Evolutionary conservation across 768 basidiomycete genomes (phyloP).

Genomic region (Suillus bovinus): DNA sequence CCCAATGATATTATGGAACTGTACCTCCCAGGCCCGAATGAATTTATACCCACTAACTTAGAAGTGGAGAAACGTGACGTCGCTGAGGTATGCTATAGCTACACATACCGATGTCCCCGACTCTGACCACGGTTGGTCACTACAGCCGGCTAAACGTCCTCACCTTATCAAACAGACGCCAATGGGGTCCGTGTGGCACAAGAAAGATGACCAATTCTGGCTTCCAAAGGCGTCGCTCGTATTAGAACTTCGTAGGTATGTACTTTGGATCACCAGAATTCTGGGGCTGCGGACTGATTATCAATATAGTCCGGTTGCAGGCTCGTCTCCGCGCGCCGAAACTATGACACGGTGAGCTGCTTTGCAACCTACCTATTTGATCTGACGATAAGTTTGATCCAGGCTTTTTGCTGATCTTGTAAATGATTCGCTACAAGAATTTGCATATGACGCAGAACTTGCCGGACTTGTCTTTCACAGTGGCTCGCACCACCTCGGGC

Average conservation of each 20-base stretch:
- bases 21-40: constrained; percentile 80
- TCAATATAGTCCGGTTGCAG: constrained; percentile 51
- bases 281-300: constrained; percentile 2
- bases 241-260: constrained; percentile 74
- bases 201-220: constrained; percentile 97
- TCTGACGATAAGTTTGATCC: background rate
- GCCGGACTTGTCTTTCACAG: constrained; percentile 84
- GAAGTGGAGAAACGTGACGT: constrained; percentile 78
- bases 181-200: constrained; percentile 85
- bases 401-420: constrained; percentile 86
- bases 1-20: constrained; percentile 69
- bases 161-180: constrained; percentile 72
- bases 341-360: constrained; percentile 67
- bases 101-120: background rate
- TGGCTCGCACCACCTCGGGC: constrained; percentile 58
- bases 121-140: constrained; percentile 7
- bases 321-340: constrained; percentile 62
- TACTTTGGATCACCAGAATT: constrained; percentile 1
- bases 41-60: constrained; percentile 87
- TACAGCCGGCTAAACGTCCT: constrained; percentile 74
- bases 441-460: constrained; percentile 88
- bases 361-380: background rate
- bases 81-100: constrained; percentile 46
- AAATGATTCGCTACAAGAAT: constrained; percentile 86
- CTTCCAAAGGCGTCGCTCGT: constrained; percentile 83